These are phyloP conservation scores for Arabidopsis lyrata DNA, from an alignment of 441 rosid genomes.

Conservation along the genomic window DNA sequence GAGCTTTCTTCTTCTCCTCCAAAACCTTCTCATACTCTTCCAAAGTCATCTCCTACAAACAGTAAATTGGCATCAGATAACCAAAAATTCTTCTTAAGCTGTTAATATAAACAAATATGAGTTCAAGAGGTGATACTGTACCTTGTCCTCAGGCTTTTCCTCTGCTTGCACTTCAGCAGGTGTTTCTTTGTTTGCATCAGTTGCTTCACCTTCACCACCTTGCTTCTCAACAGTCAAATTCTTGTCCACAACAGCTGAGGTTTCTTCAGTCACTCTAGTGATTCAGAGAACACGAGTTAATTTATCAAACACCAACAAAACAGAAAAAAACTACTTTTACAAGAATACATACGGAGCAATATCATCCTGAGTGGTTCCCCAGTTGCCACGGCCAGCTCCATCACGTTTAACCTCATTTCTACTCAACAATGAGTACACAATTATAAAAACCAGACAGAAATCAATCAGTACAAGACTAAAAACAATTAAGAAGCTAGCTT, in stretches of 20 bases:
- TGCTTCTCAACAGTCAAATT: constrained; percentile 65
- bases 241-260: constrained; percentile 64
- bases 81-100: background rate
- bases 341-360: constrained; percentile 66
- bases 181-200: constrained; percentile 69
- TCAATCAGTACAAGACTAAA: constrained; percentile 14
- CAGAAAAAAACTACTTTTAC: background rate
- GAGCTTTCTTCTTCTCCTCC: constrained; percentile 85
- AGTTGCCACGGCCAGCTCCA: constrained; percentile 90
- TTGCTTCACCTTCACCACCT: constrained; percentile 62
- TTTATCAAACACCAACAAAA: constrained; percentile 4
- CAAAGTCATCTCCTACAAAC: constrained; percentile 76
- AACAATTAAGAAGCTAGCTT: constrained; percentile 41
- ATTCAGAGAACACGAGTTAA: constrained; percentile 23
- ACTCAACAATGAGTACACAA: background rate
- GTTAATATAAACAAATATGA: background rate
- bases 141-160: constrained; percentile 86
- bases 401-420: constrained; percentile 86
- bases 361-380: constrained; percentile 87
- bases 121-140: constrained; percentile 11
- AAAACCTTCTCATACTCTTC: constrained; percentile 91
- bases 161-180: constrained; percentile 59
- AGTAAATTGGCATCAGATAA: background rate
- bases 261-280: constrained; percentile 73
- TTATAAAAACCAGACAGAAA: background rate